Conservation (phyloP, 371 early-diverging fungal genomes). For the Mucor velutinosus region DNA sequence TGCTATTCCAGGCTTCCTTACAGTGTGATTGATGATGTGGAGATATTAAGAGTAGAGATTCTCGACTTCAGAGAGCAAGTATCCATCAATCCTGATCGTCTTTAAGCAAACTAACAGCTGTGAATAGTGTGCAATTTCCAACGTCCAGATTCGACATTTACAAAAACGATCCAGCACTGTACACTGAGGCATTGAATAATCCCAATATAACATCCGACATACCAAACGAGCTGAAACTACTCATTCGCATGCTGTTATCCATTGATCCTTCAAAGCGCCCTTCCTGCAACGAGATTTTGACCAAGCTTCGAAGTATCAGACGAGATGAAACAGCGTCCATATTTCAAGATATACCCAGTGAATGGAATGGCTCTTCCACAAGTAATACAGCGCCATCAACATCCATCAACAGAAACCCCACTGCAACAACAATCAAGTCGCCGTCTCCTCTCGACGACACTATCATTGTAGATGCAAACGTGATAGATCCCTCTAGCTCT, state of each 20-base stretch:
- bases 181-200: constrained; percentile 15
- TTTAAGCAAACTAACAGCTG: background rate
- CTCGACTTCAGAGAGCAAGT: constrained; percentile 57
- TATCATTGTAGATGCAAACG: background rate
- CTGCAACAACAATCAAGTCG: background rate
- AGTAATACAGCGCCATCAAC: background rate
- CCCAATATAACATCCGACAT: constrained; percentile 39
- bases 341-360: constrained; percentile 11
- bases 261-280: constrained; percentile 66
- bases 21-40: constrained; percentile 85
- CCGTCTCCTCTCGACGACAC: background rate
- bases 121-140: constrained; percentile 33
- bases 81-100: background rate
- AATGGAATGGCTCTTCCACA: constrained; percentile 3
- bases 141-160: constrained; percentile 35
- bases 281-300: constrained; percentile 63
- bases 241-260: constrained; percentile 63
- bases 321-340: background rate
- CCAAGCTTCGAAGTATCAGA: constrained; percentile 26
- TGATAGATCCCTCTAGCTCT: background rate
- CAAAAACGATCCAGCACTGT: constrained; percentile 6
- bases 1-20: constrained; percentile 89
- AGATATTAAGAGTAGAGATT: constrained; percentile 78
- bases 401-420: background rate
- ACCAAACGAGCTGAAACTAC: constrained; percentile 58